These are phyloP conservation scores for Sicyos baderoa DNA, from an alignment of 306 rosid species.

Conservation along the genomic window DNA sequence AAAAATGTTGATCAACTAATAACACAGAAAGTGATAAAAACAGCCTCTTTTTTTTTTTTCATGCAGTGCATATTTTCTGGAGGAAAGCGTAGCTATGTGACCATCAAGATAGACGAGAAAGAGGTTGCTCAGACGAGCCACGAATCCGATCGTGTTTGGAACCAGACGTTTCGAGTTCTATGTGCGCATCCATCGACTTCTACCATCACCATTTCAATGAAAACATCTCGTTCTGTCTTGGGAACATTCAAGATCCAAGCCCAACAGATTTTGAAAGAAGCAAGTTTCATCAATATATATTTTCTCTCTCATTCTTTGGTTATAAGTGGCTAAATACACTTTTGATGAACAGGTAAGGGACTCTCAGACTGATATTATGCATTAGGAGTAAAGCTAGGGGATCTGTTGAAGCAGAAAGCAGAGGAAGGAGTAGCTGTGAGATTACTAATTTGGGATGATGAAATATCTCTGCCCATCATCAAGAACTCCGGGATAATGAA, in stretches of 20 bases:
- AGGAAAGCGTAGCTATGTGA: constrained; percentile 68
- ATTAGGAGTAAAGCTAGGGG: constrained; percentile 72
- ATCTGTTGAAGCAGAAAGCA: constrained; percentile 66
- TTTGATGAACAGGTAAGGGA: constrained; percentile 64
- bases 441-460: constrained; percentile 86
- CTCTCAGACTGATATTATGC: constrained; percentile 63
- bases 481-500: constrained; percentile 76
- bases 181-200: constrained; percentile 67
- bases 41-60: neutral
- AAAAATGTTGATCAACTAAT: too few relatives aligned
- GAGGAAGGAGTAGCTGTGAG: constrained; percentile 93
- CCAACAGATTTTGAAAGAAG: constrained; percentile 36
- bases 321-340: constrained; percentile 8
- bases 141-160: constrained; percentile 66
- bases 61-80: constrained; percentile 50
- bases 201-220: constrained; percentile 47
- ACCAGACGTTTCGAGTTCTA: constrained; percentile 70
- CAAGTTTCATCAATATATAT: constrained; percentile 40
- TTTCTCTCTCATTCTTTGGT: neutral
- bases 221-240: constrained; percentile 50
- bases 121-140: constrained; percentile 49
- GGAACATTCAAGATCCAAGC: constrained; percentile 61
- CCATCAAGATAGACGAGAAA: constrained; percentile 48
- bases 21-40: too few relatives aligned
- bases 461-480: constrained; percentile 65